Conservation (phyloP, 345 rosid genomes). For the Populus davidiana region DNA sequence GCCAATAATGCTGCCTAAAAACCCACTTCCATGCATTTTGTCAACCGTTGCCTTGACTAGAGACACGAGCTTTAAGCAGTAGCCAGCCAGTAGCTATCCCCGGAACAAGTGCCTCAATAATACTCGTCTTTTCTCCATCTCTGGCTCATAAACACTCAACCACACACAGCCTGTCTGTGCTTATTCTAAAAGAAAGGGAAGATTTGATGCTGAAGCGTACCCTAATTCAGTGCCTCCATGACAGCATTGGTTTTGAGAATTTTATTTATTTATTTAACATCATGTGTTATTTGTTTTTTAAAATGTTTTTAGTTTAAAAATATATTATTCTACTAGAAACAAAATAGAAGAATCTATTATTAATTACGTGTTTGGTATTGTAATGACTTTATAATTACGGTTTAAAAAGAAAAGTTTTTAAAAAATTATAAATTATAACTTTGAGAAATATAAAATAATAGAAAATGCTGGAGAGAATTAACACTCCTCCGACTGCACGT, state of each 20-base stretch:
- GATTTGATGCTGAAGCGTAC: no score
- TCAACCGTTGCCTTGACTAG: neutral
- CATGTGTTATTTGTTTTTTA: no score
- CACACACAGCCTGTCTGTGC: neutral
- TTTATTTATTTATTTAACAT: no score
- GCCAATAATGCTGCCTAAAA: no score
- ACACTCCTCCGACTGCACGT: neutral
- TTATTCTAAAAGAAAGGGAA: neutral
- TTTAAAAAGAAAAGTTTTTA: no score
- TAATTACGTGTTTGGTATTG: no score
- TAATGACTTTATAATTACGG: rapidly evolving
- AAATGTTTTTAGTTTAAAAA: rapidly evolving
- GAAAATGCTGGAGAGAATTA: neutral
- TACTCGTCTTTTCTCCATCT: neutral
- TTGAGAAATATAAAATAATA: no score
- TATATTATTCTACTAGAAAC: no score
- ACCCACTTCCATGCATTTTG: neutral
- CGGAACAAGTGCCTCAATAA: neutral
- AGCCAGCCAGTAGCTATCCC: neutral
- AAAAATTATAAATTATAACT: no score
- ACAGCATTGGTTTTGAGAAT: no score
- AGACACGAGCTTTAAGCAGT: neutral
- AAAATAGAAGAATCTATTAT: no score
- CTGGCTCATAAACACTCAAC: neutral
- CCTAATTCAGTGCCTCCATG: no score